Evolutionary conservation across 495 filamentous ascomycete species (phyloP), one percentile per base, ranked within the genome.

Genomic region (Sordaria brevicollis): DNA sequence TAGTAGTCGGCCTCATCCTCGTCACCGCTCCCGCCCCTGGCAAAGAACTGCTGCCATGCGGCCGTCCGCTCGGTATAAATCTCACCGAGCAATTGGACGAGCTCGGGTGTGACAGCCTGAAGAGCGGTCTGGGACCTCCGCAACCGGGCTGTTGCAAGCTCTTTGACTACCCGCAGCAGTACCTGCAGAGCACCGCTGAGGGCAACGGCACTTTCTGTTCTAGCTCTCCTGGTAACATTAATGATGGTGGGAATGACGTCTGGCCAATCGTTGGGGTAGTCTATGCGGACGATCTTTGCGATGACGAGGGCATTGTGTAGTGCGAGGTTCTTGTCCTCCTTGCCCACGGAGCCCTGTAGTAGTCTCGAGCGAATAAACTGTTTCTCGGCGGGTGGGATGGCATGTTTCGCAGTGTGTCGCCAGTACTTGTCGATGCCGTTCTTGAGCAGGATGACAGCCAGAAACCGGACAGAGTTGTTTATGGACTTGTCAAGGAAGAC

Each of bases 341-440:
- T 95, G 73, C 86, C 83, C 41, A 93, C 82, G 11, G 90, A 90
- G 66, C 89, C 89, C 70, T 90, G 83, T 4, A 97, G 80, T 21
- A 93, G 85, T 19, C 89, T 86, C 3, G 85, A 85, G 66, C 94
- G 90, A 66, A 99, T 92, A 29, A 84, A 77, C 8, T 85, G 79
- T 77, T 93, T 97, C 73, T 96, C 89, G 10, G 89, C 86, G 71
- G 91, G 89, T 9, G 79, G 83, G 43, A 97, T 91, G 35, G 90
- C 86, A 78, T 89, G 90, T 71, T 77, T 83, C 17, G 90, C 86
- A 4, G 87, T 89, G 43, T 74, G 89, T 87, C 95, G 86, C 95
- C 95, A 99, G 78, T 92, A 93, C 77, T 91, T 93, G 74, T 97
- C 94, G 75, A 97, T 92, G 33, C 93, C 95, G 78, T 97, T 97